phyloP scores from a whole-genome alignment of 352 stramenopile genomes.

The Globisporangium barbulae region DNA sequence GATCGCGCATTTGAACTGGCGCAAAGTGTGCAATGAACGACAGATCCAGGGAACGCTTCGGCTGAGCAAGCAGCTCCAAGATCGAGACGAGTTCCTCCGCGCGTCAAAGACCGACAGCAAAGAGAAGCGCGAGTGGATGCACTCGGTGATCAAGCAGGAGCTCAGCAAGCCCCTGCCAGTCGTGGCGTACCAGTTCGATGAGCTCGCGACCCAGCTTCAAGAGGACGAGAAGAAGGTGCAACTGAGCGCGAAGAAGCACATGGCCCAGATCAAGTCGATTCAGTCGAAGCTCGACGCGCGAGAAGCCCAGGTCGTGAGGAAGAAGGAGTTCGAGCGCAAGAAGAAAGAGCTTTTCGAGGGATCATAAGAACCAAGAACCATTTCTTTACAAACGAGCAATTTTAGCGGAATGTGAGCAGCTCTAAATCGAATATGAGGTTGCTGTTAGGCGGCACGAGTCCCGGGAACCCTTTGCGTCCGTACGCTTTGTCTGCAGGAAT shows the following conservation, averaged over 20 bases:
- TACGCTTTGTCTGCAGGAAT: slow-evolving; percentile 87
- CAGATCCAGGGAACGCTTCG: slow-evolving; percentile 63
- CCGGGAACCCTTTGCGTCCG: slow-evolving; percentile 78
- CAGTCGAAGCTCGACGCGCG: slow-evolving; percentile 50
- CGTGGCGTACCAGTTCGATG: slow-evolving; percentile 32
- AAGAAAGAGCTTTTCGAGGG: slow-evolving; percentile 49
- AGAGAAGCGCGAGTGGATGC: slow-evolving; percentile 41
- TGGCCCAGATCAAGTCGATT: slow-evolving; percentile 48
- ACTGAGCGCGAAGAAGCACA: slow-evolving; percentile 29
- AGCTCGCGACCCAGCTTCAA: slow-evolving; percentile 17
- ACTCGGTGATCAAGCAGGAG: slow-evolving; percentile 51
- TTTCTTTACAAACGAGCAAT: not conserved
- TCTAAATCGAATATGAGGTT: slow-evolving; percentile 93
- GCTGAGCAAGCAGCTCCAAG: slow-evolving; percentile 56
- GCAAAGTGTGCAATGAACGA: slow-evolving; percentile 68
- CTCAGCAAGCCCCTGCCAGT: slow-evolving; percentile 53
- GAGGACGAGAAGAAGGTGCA: slow-evolving; percentile 31
- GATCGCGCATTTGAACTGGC: slow-evolving; percentile 66
- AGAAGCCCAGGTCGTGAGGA: slow-evolving; percentile 35
- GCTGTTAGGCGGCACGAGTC: slow-evolving; percentile 89
- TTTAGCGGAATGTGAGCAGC: slow-evolving; percentile 77
- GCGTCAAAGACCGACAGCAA: slow-evolving; percentile 39
- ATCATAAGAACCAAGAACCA: slow-evolving; percentile 3
- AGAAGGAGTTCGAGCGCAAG: slow-evolving; percentile 63
- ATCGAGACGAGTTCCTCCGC: slow-evolving; percentile 58